These are phyloP conservation scores for Hydrangea macrophylla DNA, from an alignment of 148 eudicot genomes.

Conservation along the genomic window DNA sequence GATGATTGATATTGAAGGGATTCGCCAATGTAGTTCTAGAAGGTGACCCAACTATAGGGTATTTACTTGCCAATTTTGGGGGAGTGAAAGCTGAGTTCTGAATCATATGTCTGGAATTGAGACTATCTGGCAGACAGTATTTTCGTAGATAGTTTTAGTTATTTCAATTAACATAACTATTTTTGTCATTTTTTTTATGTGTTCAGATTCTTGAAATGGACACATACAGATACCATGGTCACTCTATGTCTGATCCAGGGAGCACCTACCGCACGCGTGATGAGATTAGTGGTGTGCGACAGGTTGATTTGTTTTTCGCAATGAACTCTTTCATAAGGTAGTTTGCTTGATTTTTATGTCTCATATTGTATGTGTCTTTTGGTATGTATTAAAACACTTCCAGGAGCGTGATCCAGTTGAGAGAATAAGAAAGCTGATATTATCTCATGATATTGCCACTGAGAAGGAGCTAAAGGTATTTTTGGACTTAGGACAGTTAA, in stretches of 20 bases:
- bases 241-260: constrained; percentile 99
- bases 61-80: neutral
- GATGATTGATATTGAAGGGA: too few species aligned
- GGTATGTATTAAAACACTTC: neutral
- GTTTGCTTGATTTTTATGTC: neutral
- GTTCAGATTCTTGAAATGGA: constrained; percentile 98
- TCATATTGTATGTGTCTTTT: neutral
- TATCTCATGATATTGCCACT: constrained; percentile 74
- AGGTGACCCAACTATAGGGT: neutral
- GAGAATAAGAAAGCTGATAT: constrained; percentile 73
- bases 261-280: constrained; percentile 98
- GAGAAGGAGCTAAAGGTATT: constrained; percentile 89
- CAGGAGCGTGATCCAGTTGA: constrained; percentile 99
- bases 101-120: too few species aligned
- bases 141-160: neutral
- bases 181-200: constrained; percentile 5
- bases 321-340: neutral
- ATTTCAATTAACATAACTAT: neutral
- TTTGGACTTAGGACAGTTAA: neutral
- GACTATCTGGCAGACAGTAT: too few species aligned
- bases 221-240: constrained; percentile 97
- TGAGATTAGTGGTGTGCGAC: constrained; percentile 80
- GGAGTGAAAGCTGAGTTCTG: too few species aligned
- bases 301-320: constrained; percentile 38
- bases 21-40: neutral